Base-by-base conservation (phyloP, 129 eudicot genomes). In the Deinandra increscens region DNA sequence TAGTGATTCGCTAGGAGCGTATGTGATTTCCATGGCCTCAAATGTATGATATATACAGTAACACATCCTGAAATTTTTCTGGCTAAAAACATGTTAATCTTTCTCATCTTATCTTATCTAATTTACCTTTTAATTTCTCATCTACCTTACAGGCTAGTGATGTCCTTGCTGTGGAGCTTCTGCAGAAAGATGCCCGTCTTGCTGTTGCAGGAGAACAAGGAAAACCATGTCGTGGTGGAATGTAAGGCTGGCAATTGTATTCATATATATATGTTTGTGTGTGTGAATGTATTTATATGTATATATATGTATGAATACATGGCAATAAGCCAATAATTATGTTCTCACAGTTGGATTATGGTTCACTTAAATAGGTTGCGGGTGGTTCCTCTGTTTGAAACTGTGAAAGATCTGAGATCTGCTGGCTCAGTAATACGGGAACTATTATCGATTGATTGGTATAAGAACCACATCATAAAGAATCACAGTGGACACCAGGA, bases 1-100 rank as follows among this genome's bases (percentile, higher is more conserved):
- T 61, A 83, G 85, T 81, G 98, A 93, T 76, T 93, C 96, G 44
- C 81, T 93, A 42, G 98, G 96, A 68, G 98, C 97, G 15, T 93
- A 93, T 76, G 98, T 93, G 75, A 93, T 89, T 73, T 93, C 98
- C 71, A 93, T 93, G 96, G 98, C 96, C 73, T 87, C 98, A 71
- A 83, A 85, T 76, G 98, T 89, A 89, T 71, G 83, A 36, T 66
- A 36, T 66, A 18, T n/a, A n/a, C n/a, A n/a, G n/a, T n/a, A n/a
- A n/a, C 4, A 39, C 41, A 26, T 7, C 56, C 26, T 54, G 4
- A 38, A 23, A 12, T 39, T 33, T 13, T 54, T 18, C 20, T 17
- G 45, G 11, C 44, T 48, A 31, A 31, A 23, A 44, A 44, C 38
- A 46, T 60, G 60, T 23, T 58, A 19, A 34, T 36, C 6, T 2